Conservation (phyloP, 169 alveolate genomes). For the Plasmodium blacklocki region DNA sequence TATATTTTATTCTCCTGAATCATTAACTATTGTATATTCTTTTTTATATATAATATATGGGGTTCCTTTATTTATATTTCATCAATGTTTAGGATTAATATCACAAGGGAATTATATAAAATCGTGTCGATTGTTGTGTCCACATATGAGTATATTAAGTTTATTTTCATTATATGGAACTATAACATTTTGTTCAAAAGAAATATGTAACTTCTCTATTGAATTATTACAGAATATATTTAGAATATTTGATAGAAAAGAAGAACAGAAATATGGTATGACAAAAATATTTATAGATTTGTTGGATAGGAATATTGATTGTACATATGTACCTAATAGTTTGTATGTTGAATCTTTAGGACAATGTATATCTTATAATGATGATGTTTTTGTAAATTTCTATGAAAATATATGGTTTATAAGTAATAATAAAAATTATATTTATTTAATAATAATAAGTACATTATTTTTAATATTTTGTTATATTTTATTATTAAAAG, state of each 20-base stretch:
- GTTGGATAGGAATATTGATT: conserved; percentile 1
- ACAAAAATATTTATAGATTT: conserved; percentile 63
- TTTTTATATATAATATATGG: conserved; percentile 41
- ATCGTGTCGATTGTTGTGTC: conserved; percentile 52
- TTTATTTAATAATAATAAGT: conserved; percentile 37
- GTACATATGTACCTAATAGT: conserved; percentile 16
- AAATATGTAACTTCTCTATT: conserved; percentile 54
- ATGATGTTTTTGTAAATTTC: conserved; percentile 34
- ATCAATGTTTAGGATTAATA: conserved; percentile 61
- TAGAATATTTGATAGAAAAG: conserved; percentile 9
- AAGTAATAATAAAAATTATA: conserved; percentile 47
- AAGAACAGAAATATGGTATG: conserved; percentile 39
- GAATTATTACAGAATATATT: conserved; percentile 57
- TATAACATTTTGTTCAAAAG: conserved; percentile 69
- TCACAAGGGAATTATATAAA: conserved; percentile 71
- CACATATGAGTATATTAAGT: conserved; percentile 37
- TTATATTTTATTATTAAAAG: conserved; percentile 37
- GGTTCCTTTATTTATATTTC: conserved; percentile 57
- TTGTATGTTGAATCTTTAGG: conserved; percentile 27
- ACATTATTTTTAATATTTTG: conserved; percentile 41
- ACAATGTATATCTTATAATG: conserved; percentile 33
- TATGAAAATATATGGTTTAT: conserved; percentile 72
- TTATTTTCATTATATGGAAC: conserved; percentile 68
- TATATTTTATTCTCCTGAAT: conserved; percentile 74
- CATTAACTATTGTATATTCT: conserved; percentile 57